Evolutionary conservation across 2,329 filamentous ascomycete genomes (phyloP).

Genomic region (Lachnellula hyalina): DNA sequence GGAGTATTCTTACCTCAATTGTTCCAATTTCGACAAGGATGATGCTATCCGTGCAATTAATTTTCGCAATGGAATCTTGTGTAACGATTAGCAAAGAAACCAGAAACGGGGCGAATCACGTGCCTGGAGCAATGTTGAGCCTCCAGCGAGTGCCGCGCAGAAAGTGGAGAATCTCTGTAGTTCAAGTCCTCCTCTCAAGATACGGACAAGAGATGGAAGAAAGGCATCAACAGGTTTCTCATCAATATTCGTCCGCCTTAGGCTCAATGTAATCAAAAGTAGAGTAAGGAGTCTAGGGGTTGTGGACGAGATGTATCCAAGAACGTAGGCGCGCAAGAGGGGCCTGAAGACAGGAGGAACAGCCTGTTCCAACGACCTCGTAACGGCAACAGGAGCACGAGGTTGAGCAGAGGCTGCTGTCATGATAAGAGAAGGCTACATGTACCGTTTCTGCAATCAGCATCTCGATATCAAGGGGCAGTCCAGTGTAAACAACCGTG

Average conservation of each 20-base stretch:
- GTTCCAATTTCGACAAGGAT: slow-evolving; percentile 25
- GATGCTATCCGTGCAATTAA: slow-evolving; percentile 25
- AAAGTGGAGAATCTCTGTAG: slow-evolving; percentile 56
- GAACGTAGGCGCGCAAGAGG: slow-evolving; percentile 51
- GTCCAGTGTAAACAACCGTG: not conserved
- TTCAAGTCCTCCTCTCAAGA: slow-evolving; percentile 48
- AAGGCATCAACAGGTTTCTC: slow-evolving; percentile 26
- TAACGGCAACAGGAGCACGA: slow-evolving; percentile 13
- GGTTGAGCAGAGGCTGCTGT: slow-evolving; percentile 1
- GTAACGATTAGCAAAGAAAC: slow-evolving; percentile 1
- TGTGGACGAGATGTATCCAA: slow-evolving; percentile 57
- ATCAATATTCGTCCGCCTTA: slow-evolving; percentile 24
- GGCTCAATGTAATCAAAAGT: slow-evolving; percentile 44
- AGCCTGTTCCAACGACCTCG: slow-evolving; percentile 26
- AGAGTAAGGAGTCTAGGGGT: slow-evolving; percentile 51
- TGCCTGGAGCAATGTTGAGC: slow-evolving; percentile 57
- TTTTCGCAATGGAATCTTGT: slow-evolving; percentile 31
- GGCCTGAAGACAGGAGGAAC: slow-evolving; percentile 50
- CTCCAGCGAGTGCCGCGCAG: slow-evolving; percentile 55
- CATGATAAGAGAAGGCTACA: not conserved
- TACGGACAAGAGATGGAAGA: slow-evolving; percentile 33
- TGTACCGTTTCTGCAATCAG: slow-evolving; percentile 2
- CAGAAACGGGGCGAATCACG: slow-evolving; percentile 19
- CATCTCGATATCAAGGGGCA: not conserved
- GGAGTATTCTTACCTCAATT: slow-evolving; percentile 18